These are phyloP conservation scores for Termitomyces sp. DNA, from an alignment of 768 basidiomycete species.

Conservation along the genomic window DNA sequence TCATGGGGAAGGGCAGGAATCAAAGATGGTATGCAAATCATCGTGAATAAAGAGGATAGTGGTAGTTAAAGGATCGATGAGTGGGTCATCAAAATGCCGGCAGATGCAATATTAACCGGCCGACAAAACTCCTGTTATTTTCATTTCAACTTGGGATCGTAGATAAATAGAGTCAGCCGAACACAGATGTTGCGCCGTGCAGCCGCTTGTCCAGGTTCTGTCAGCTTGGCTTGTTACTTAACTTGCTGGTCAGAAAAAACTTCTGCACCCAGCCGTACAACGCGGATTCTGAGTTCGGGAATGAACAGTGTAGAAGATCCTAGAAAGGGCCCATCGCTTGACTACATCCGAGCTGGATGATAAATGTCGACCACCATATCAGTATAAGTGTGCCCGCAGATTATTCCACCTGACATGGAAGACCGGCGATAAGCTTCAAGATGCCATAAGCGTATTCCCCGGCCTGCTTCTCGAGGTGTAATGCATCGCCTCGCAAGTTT, in stretches of 20 bases:
- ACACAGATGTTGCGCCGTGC: neutral
- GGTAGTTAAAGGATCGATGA: slow-evolving; percentile 9
- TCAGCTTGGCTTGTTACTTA: slow-evolving; percentile 1
- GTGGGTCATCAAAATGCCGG: slow-evolving; percentile 2
- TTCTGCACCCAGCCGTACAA: neutral
- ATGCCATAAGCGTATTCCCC: slow-evolving; percentile 8
- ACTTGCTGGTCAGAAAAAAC: neutral
- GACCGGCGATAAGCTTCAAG: slow-evolving; percentile 1
- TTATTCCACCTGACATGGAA: neutral
- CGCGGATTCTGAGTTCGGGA: neutral
- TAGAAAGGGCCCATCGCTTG: neutral
- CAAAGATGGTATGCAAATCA: slow-evolving; percentile 6
- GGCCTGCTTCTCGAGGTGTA: slow-evolving; percentile 11
- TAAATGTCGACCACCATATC: neutral
- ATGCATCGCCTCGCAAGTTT: slow-evolving; percentile 6
- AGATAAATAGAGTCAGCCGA: slow-evolving; percentile 2
- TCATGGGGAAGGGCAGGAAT: slow-evolving; percentile 28
- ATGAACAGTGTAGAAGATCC: neutral
- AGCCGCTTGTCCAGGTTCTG: neutral
- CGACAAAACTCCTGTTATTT: neutral
- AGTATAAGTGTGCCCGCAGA: neutral
- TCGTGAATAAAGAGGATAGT: neutral
- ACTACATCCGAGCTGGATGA: neutral
- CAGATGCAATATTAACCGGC: neutral
- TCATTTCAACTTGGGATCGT: neutral